phyloP scores from a whole-genome alignment of 441 rosid genomes.

The Mallotus repandus region DNA sequence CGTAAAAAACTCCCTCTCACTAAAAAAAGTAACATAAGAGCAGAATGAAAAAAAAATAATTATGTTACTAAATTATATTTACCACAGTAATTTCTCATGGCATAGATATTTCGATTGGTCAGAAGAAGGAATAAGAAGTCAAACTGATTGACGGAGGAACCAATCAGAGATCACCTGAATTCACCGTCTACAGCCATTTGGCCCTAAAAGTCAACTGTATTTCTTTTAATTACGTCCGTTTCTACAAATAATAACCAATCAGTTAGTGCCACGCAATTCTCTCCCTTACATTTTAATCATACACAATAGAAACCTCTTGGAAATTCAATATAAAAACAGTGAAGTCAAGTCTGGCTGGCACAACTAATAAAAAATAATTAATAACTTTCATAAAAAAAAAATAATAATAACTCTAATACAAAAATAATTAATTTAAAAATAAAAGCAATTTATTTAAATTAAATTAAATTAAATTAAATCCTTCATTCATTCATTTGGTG shows the following conservation, averaged over 20 bases:
- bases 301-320: neutral
- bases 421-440: too few species aligned
- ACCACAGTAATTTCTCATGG: too few species aligned
- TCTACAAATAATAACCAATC: neutral
- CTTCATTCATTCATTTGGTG: too few species aligned
- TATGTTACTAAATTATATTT: too few species aligned
- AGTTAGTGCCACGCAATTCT: neutral
- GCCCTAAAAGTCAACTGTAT: neutral
- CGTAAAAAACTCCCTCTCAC: too few species aligned
- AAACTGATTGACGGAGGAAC: neutral
- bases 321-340: neutral
- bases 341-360: slow-evolving; percentile 35
- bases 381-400: too few species aligned
- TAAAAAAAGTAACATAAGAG: too few species aligned
- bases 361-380: neutral
- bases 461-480: too few species aligned
- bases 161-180: neutral
- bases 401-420: neutral
- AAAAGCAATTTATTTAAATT: too few species aligned
- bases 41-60: too few species aligned
- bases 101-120: too few species aligned
- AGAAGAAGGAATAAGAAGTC: neutral
- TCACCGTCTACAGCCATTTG: neutral
- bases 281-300: fast-evolving
- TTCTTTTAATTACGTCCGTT: neutral